Percentiles rank a stretch among this genome's conserved stretches.
Conservation (phyloP, 2,329 filamentous ascomycete species). For the Claviceps purpurea region DNA sequence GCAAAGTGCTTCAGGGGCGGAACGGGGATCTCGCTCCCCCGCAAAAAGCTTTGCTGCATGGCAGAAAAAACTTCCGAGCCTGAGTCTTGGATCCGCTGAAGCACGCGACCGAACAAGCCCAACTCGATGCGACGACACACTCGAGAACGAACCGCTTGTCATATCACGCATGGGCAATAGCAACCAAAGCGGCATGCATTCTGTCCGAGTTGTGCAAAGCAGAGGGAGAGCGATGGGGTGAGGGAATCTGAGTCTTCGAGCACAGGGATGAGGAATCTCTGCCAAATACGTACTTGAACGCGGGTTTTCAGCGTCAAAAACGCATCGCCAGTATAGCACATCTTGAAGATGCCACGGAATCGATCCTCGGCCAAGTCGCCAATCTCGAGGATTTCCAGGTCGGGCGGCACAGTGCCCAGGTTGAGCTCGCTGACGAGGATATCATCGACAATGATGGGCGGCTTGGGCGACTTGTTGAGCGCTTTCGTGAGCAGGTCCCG, state of each 20-base stretch:
- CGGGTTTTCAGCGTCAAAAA: conserved; percentile 90
- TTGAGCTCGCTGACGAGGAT: conserved; percentile 98
- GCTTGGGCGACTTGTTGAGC: conserved; percentile 94
- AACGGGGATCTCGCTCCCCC: background rate
- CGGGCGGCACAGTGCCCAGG: conserved; percentile 83
- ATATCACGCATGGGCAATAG: too few species aligned
- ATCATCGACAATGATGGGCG: conserved; percentile 97
- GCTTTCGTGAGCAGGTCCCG: conserved; percentile 90
- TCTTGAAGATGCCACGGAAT: conserved; percentile 97
- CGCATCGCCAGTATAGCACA: conserved; percentile 93
- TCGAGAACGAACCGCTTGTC: too few species aligned
- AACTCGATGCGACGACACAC: background rate
- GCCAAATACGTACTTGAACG: conserved; percentile 57
- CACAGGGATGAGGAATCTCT: too few species aligned
- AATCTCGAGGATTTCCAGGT: conserved; percentile 94
- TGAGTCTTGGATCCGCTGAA: background rate
- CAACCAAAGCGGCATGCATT: too few species aligned
- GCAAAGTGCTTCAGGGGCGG: background rate
- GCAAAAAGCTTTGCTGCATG: background rate
- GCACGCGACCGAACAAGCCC: background rate
- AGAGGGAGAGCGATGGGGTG: too few species aligned
- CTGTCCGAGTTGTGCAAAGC: too few species aligned
- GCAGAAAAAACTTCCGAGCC: background rate
- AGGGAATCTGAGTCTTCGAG: too few species aligned
- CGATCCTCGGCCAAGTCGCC: conserved; percentile 93